phyloP scores from a whole-genome alignment of 2,329 filamentous ascomycete genomes.

The Allantophomopsis lycopodina region DNA sequence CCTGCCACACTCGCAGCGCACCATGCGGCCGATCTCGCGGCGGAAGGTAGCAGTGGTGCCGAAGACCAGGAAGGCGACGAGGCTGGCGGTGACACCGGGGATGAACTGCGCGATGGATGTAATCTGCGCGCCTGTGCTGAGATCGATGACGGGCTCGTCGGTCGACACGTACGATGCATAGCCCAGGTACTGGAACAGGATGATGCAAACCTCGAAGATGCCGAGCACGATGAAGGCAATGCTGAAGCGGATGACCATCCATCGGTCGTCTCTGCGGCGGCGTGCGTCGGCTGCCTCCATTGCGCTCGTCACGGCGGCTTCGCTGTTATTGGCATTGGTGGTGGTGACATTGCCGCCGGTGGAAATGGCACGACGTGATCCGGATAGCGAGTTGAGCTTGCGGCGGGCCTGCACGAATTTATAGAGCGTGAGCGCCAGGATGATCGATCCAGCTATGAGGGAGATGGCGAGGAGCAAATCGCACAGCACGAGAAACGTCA shows the following conservation, averaged over 20 bases:
- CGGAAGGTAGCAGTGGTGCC: conserved; percentile 1
- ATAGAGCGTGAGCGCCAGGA: not conserved
- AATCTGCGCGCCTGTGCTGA: not conserved
- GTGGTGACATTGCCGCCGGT: not conserved
- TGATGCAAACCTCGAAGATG: conserved; percentile 1
- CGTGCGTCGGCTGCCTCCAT: not conserved
- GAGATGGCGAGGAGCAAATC: not conserved
- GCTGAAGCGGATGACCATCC: conserved; percentile 3
- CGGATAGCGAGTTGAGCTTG: no score
- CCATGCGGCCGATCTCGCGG: not conserved
- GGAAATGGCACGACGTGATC: no score
- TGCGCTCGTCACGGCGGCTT: not conserved
- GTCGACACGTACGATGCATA: not conserved
- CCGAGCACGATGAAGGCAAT: conserved; percentile 2
- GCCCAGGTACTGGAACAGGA: conserved; percentile 1
- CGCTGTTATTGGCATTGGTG: not conserved
- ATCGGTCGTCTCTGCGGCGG: conserved; percentile 1
- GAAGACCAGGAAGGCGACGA: conserved; percentile 1
- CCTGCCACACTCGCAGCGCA: not conserved
- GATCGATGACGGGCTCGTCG: not conserved
- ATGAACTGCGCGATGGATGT: conserved; percentile 1
- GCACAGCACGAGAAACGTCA: not conserved
- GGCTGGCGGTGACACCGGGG: conserved; percentile 1
- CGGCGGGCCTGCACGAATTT: conserved; percentile 1
- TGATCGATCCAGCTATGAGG: not conserved